These are phyloP conservation scores for Boletus semigastroideus DNA, from an alignment of 1,284 basidiomycete species.

Conservation along the genomic window DNA sequence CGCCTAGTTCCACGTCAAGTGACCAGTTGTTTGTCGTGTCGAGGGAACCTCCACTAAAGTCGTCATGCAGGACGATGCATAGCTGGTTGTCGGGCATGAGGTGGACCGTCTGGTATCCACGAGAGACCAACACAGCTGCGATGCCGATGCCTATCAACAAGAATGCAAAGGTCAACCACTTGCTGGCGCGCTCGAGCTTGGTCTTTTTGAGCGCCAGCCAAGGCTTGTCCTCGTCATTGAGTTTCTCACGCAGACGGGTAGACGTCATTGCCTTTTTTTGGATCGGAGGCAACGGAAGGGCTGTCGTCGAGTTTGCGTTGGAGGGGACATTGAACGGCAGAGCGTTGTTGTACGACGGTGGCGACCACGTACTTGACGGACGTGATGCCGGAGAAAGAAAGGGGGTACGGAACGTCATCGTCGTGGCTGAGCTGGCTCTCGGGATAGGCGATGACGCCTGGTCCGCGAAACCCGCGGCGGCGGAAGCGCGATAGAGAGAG, in stretches of 20 bases:
- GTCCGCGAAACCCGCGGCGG: constrained; percentile 24
- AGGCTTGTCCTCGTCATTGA: constrained; percentile 52
- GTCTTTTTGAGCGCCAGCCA: constrained; percentile 42
- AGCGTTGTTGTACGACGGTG: constrained; percentile 34
- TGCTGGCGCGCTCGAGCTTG: constrained; percentile 37
- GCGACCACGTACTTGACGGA: constrained; percentile 61
- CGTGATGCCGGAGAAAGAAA: constrained; percentile 69
- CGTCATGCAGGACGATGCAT: constrained; percentile 69
- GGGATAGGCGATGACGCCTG: constrained; percentile 8
- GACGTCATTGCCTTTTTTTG: constrained; percentile 47
- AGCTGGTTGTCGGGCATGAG: constrained; percentile 44
- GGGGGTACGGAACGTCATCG: constrained; percentile 56
- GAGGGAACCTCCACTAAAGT: constrained; percentile 54
- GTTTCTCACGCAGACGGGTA: constrained; percentile 46
- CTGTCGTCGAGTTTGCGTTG: constrained; percentile 36
- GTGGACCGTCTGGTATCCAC: constrained; percentile 34
- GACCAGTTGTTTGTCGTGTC: constrained; percentile 56
- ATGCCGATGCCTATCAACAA: constrained; percentile 43
- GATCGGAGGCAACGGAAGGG: constrained; percentile 34
- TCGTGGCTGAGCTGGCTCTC: constrained; percentile 48
- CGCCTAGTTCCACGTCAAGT: constrained; percentile 70
- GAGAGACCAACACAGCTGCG: constrained; percentile 39
- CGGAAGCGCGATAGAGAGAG: constrained; percentile 30
- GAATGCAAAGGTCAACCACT: constrained; percentile 44
- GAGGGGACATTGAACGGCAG: constrained; percentile 34